phyloP scores from a whole-genome alignment of 2,329 filamentous ascomycete genomes.

The Gnomoniopsis smithogilvyi region DNA sequence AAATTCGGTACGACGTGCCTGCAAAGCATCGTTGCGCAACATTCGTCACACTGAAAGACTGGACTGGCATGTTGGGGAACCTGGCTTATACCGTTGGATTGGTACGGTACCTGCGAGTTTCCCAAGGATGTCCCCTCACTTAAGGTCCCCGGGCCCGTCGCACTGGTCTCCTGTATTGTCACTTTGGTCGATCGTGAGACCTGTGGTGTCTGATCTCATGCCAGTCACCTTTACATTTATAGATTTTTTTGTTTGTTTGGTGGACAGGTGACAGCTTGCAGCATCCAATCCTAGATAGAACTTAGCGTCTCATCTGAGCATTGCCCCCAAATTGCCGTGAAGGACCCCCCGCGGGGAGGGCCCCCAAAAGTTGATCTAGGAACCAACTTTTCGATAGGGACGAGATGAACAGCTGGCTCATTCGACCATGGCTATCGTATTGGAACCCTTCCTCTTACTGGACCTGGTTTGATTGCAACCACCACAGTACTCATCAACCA shows the following conservation, averaged over 20 bases:
- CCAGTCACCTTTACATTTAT: slow-evolving; percentile 8
- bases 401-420: too few relatives aligned
- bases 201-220: slow-evolving; percentile 2
- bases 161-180: slow-evolving; percentile 13
- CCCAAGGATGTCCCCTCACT: not conserved
- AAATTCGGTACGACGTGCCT: not conserved
- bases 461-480: too few relatives aligned
- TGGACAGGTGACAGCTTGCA: too few relatives aligned
- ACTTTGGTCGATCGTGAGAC: slow-evolving; percentile 8
- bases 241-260: not conserved
- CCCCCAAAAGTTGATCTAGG: too few relatives aligned
- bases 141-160: slow-evolving; percentile 10
- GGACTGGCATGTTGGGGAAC: not conserved
- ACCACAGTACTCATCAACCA: too few relatives aligned
- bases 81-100: not conserved
- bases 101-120: not conserved
- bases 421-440: too few relatives aligned
- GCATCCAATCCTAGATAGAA: too few relatives aligned
- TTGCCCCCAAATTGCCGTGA: not conserved
- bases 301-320: slow-evolving; percentile 13
- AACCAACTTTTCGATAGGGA: too few relatives aligned
- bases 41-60: not conserved
- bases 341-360: not conserved
- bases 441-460: too few relatives aligned
- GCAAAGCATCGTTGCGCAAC: not conserved